Evolutionary conservation across 1,139 yeast genomes (phyloP).

Genomic region (Pichia cactophila): DNA sequence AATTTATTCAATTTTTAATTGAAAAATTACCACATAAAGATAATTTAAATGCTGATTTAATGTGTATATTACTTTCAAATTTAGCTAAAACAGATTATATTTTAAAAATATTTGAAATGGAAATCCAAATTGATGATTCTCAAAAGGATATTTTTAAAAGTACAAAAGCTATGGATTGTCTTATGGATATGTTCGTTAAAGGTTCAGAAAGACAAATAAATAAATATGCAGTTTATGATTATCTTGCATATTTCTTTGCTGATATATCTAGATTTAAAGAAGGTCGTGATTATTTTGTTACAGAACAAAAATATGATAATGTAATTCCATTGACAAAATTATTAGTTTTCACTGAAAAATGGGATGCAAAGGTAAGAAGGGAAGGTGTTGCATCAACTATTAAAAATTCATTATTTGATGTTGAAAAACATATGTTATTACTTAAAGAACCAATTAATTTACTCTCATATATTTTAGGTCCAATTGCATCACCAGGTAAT

Average conservation of each 20-base stretch:
- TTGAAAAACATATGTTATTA: constrained; percentile 55
- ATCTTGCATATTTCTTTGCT: constrained; percentile 81
- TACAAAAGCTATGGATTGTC: constrained; percentile 60
- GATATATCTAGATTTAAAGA: constrained; percentile 69
- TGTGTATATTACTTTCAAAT: constrained; percentile 78
- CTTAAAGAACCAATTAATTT: constrained; percentile 60
- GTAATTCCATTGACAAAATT: constrained; percentile 76
- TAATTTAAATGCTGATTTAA: constrained; percentile 69
- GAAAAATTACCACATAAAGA: constrained; percentile 46
- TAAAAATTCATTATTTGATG: constrained; percentile 81
- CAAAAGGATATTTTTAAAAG: constrained; percentile 46
- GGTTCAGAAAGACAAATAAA: constrained; percentile 70
- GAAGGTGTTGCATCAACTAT: constrained; percentile 92
- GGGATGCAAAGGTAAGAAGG: constrained; percentile 71
- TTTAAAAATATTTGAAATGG: constrained; percentile 43
- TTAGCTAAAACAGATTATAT: constrained; percentile 72
- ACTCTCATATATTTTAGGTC: constrained; percentile 73
- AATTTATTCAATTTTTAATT: constrained; percentile 49
- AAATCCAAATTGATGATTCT: constrained; percentile 29
- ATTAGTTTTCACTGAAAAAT: constrained; percentile 75
- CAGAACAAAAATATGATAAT: constrained; percentile 64
- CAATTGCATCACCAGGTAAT: constrained; percentile 62
- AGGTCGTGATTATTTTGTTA: constrained; percentile 72
- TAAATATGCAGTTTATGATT: constrained; percentile 69
- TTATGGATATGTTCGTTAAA: constrained; percentile 85